Evolutionary conservation across 768 basidiomycete species (phyloP).

Genomic region (Tricholoma sp.): DNA sequence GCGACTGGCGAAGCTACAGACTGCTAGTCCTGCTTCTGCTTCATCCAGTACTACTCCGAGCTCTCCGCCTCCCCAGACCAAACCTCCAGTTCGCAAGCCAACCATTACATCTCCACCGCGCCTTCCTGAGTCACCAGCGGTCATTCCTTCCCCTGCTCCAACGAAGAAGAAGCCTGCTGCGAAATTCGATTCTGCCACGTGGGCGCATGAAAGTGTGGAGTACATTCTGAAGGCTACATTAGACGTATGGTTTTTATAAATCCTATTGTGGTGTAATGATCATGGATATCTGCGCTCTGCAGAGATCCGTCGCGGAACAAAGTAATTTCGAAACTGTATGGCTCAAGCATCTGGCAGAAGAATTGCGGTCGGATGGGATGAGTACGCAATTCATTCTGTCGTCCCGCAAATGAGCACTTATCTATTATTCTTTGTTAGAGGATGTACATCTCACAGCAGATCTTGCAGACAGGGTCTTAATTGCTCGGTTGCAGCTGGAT

Average conservation of each 20-base stretch:
- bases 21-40: constrained; percentile 19
- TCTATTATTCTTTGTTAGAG: constrained; percentile 16
- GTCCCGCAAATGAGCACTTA: constrained; percentile 2
- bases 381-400: constrained; percentile 29
- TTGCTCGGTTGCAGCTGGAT: constrained; percentile 79
- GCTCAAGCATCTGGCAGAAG: constrained; percentile 71
- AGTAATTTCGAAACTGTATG: constrained; percentile 70
- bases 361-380: constrained; percentile 57
- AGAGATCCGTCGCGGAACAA: constrained; percentile 21
- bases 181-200: constrained; percentile 52
- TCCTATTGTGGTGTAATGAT: not conserved
- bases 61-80: constrained; percentile 19
- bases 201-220: constrained; percentile 72
- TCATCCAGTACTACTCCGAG: constrained; percentile 28
- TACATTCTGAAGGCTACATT: constrained; percentile 75
- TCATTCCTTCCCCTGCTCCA: constrained; percentile 26
- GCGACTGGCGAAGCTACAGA: constrained; percentile 81
- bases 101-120: constrained; percentile 27
- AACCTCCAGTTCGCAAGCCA: constrained; percentile 32
- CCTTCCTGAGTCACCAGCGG: constrained; percentile 21
- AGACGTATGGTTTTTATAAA: constrained; percentile 44
- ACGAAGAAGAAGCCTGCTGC: constrained; percentile 47
- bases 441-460: constrained; percentile 47
- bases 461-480: constrained; percentile 73
- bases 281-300: not conserved